A percentile compares a stretch with the other conserved stretches of the same genome.
Evolutionary conservation across 441 rosid genomes (phyloP).

Genomic region (Adansonia grandidieri): DNA sequence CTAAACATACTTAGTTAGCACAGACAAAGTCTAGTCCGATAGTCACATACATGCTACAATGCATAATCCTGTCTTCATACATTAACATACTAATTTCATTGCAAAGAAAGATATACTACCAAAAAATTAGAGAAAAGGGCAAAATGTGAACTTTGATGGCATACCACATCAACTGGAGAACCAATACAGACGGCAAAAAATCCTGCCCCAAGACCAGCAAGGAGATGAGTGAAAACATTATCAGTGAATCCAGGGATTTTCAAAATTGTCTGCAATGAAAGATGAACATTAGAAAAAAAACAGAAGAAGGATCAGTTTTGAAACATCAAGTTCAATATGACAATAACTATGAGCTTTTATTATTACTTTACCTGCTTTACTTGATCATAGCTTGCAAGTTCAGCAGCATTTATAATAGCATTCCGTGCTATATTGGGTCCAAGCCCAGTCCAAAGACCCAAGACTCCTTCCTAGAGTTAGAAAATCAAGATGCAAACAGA

Average conservation of each 20-base stretch:
- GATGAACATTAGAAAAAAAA: constrained; percentile 10
- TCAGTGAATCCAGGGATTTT: constrained; percentile 96
- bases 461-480: constrained; percentile 75
- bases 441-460: constrained; percentile 97
- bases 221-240: constrained; percentile 85
- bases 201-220: constrained; percentile 94
- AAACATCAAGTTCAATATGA: no score
- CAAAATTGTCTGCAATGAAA: constrained; percentile 70
- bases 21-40: neutral
- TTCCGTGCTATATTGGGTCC: constrained; percentile 95
- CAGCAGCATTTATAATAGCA: constrained; percentile 98
- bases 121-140: neutral
- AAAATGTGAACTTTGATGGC: constrained; percentile 31
- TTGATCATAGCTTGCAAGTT: constrained; percentile 98
- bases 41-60: no score
- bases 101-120: neutral
- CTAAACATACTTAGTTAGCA: neutral
- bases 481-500: constrained; percentile 23
- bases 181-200: constrained; percentile 98
- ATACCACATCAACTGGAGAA: constrained; percentile 98
- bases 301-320: no score
- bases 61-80: neutral
- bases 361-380: constrained; percentile 70
- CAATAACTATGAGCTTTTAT: no score
- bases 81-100: constrained; percentile 2